Base-by-base conservation (phyloP, 192 early-diverging fungal genomes). In the Rhizoclosmatium globosum region DNA sequence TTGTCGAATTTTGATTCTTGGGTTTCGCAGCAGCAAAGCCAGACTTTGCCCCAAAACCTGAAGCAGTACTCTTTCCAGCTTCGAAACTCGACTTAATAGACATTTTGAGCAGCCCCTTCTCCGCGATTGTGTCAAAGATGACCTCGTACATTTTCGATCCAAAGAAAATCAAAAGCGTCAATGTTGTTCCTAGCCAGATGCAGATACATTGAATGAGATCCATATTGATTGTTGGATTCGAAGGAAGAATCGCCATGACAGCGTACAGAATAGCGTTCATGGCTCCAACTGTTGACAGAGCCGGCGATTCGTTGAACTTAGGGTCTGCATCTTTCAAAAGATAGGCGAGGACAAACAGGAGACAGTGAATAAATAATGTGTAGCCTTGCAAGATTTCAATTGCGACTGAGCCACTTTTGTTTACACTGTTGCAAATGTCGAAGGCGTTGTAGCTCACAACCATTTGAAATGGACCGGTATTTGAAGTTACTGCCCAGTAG, bases 321-420 rank as follows among this genome's bases (percentile, higher is more conserved):
- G 65, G 65, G 65, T 68, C 65, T 21, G 21, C 65, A 42, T 68
- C 65, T 46, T 68, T 68, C 21, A 68, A 42, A 4, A 68, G 3
- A 42, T 68, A 68, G 0, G 65, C 65, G 39, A 68, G 43, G 6
- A 68, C 45, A 42, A 46, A 11, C 9, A 68, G 65, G 31, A 39
- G 21, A 62, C 7, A 19, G 23, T 62, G 60, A 39, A 62, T 62
- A 23, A 62, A 7, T 19, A 21, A 21, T 31, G 60, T 62, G 60
- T 21, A 62, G 15, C 11, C 60, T 6, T 6, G 7, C 4, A 62
- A 21, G 15, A 62, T 7, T 7, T 62, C 21, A 39, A 31, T 19
- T 62, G 60, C 60, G 21, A 62, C 21, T 19, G 4, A 7, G 6
- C 38, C 38, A 19, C 6, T 9, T 31, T 7, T 23, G 7, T 39